Conservation (phyloP, 257 asterid genomes). For the Handroanthus guayacan region DNA sequence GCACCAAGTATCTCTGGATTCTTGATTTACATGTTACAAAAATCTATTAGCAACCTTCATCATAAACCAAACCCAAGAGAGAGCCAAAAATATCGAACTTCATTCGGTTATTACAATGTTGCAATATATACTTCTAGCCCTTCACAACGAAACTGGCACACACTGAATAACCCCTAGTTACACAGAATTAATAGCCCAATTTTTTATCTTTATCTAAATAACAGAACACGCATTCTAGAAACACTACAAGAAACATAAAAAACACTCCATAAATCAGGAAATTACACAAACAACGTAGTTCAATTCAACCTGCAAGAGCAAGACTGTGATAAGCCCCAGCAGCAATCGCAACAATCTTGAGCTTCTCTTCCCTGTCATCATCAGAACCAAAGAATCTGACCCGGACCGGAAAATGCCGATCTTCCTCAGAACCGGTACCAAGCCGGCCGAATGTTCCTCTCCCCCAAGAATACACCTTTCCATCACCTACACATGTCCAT, state of each 20-base stretch:
- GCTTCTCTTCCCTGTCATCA: slow-evolving; percentile 51
- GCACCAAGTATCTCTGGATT: not conserved
- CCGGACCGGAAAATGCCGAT: slow-evolving; percentile 56
- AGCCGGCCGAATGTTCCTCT: slow-evolving; percentile 93
- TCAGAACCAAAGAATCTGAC: slow-evolving; percentile 61
- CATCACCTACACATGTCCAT: slow-evolving; percentile 60
- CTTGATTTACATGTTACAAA: not conserved
- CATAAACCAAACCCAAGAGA: slow-evolving; percentile 5
- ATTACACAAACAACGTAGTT: not conserved
- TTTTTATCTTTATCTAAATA: slow-evolving; percentile 4
- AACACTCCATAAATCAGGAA: not conserved
- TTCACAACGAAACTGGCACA: too few species aligned
- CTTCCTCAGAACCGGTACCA: slow-evolving; percentile 80
- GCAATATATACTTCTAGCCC: not conserved
- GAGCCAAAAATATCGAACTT: slow-evolving; percentile 11
- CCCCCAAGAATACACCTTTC: slow-evolving; percentile 91
- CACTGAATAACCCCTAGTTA: not conserved
- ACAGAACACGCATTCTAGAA: slow-evolving; percentile 7
- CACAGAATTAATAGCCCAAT: not conserved
- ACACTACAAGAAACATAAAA: not conserved
- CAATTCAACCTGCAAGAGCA: slow-evolving; percentile 77
- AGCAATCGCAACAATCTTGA: slow-evolving; percentile 73
- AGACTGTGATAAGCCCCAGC: slow-evolving; percentile 96
- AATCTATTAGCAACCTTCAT: not conserved
- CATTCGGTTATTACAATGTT: not conserved